Percentiles rank a stretch among this genome's conserved stretches.
These are phyloP conservation scores for Tephrocybe sp. DNA, from an alignment of 768 basidiomycete species.

Conservation along the genomic window DNA sequence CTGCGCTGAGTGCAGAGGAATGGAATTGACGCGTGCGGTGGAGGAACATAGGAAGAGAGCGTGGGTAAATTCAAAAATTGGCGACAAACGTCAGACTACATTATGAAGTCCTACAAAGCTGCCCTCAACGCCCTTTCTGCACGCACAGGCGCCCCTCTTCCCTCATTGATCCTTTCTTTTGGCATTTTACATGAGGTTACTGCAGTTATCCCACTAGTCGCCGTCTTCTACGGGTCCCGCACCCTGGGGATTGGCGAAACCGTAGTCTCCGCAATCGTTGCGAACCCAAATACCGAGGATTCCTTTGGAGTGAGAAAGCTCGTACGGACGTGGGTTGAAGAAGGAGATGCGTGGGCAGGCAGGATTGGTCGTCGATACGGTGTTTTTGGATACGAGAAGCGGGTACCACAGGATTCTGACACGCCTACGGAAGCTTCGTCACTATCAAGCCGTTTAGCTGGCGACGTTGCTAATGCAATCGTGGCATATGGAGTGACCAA, in stretches of 20 bases:
- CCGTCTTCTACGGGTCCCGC: constrained; percentile 69
- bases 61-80: constrained; percentile 16
- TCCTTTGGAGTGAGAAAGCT: constrained; percentile 40
- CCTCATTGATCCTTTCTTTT: constrained; percentile 78
- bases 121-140: constrained; percentile 59
- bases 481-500: constrained; percentile 81
- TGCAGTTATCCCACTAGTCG: constrained; percentile 71
- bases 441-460: constrained; percentile 49
- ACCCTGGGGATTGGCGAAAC: constrained; percentile 66
- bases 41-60: constrained; percentile 6
- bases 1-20: background rate
- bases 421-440: constrained; percentile 21
- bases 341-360: constrained; percentile 71
- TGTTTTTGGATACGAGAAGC: constrained; percentile 72
- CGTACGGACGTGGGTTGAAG: constrained; percentile 63
- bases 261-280: constrained; percentile 43
- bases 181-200: constrained; percentile 84
- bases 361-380: constrained; percentile 78
- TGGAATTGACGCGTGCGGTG: constrained; percentile 8
- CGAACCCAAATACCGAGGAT: constrained; percentile 12
- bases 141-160: constrained; percentile 70
- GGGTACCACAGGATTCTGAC: constrained; percentile 26
- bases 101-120: constrained; percentile 46
- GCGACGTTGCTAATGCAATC: constrained; percentile 79
- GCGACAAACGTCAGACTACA: constrained; percentile 17